A percentile compares a stretch with the other conserved stretches of the same genome.
Conservation (phyloP, 2,329 filamentous ascomycete genomes). For the Plenodomus lindquistii region DNA sequence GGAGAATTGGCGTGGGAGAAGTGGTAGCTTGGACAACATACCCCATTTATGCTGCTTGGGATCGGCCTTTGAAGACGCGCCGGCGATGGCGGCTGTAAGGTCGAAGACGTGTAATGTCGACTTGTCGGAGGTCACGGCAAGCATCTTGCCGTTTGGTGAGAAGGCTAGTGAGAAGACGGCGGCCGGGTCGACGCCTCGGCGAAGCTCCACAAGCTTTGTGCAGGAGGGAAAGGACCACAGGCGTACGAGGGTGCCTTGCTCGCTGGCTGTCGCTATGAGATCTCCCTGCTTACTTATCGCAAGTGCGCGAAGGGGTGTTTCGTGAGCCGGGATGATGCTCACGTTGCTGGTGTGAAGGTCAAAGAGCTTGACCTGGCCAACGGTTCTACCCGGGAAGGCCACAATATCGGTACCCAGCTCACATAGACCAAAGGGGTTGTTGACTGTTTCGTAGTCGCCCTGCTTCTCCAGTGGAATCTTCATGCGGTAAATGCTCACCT, state of each 20-base stretch:
- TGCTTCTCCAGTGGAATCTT: conserved; percentile 71
- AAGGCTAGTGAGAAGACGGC: conserved; percentile 87
- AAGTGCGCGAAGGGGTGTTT: conserved; percentile 75
- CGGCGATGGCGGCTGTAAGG: conserved; percentile 55
- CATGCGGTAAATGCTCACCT: conserved; percentile 79
- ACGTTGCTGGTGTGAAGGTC: conserved; percentile 78
- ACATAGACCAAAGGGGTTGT: conserved; percentile 81
- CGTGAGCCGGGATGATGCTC: conserved; percentile 91
- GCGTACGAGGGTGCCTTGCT: conserved; percentile 88
- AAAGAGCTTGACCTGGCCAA: conserved; percentile 87
- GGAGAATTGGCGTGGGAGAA: conserved; percentile 84
- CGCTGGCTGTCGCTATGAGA: conserved; percentile 85
- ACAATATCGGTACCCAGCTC: conserved; percentile 74
- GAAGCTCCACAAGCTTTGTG: conserved; percentile 79
- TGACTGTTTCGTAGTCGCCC: conserved; percentile 79
- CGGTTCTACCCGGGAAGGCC: conserved; percentile 83
- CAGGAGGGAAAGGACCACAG: conserved; percentile 81
- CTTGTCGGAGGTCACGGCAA: conserved; percentile 96
- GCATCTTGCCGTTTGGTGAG: conserved; percentile 75
- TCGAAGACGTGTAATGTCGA: conserved; percentile 95
- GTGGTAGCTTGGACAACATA: conserved; percentile 77
- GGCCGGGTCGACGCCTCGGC: conserved; percentile 86
- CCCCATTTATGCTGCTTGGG: conserved; percentile 69
- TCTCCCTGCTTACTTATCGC: conserved; percentile 79
- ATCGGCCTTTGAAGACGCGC: conserved; percentile 12